Conservation (phyloP, 2,329 filamentous ascomycete species). For the Lachnellula occidentalis region DNA sequence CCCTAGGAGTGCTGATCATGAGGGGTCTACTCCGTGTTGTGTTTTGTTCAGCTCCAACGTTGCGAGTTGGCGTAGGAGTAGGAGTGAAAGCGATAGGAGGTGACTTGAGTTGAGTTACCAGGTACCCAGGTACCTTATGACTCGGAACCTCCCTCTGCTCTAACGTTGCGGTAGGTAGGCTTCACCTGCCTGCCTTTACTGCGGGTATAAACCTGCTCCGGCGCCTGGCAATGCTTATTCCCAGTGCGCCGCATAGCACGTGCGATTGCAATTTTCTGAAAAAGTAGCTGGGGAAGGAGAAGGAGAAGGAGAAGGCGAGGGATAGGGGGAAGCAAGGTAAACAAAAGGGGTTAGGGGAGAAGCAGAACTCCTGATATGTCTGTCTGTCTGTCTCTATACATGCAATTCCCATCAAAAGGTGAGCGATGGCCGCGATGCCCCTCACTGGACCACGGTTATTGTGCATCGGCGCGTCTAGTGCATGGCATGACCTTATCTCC, state of each 20-base stretch:
- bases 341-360: not conserved
- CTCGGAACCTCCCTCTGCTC: not conserved
- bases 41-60: no score
- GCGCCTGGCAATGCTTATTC: not conserved
- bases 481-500: conserved; percentile 8
- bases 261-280: not conserved
- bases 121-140: not conserved
- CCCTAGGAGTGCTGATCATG: conserved; percentile 6
- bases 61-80: not conserved
- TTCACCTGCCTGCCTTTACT: not conserved
- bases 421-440: not conserved
- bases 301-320: not conserved
- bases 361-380: not conserved
- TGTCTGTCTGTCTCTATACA: not conserved
- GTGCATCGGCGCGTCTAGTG: not conserved
- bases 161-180: not conserved
- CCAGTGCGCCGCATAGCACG: not conserved
- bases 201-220: not conserved
- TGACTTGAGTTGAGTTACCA: not conserved
- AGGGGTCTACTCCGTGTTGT: no score
- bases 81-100: not conserved
- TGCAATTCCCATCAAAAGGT: not conserved
- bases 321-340: not conserved
- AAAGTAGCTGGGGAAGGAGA: not conserved
- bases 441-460: not conserved